Evolutionary conservation across 2,329 filamentous ascomycete species (phyloP).

Genomic region (Ophiostoma triangulosporum): DNA sequence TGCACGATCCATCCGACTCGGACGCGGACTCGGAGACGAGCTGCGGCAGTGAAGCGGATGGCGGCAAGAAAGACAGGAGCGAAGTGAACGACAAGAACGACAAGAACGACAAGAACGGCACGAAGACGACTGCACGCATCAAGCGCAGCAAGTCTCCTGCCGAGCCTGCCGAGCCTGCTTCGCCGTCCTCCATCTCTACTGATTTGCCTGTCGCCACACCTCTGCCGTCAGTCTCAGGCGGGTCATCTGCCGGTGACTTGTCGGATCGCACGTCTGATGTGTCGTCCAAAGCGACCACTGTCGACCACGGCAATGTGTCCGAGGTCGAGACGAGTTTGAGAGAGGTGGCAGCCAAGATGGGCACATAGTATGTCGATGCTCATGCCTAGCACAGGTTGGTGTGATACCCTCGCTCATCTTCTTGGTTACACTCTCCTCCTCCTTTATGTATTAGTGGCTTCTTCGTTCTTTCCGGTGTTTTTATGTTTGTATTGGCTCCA

Average conservation of each 20-base stretch:
- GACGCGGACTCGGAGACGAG: not conserved
- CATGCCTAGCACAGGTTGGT: not conserved
- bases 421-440: not conserved
- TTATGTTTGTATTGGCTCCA: too few species aligned
- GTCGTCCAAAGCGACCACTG: slow-evolving; percentile 2
- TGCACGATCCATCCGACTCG: not conserved
- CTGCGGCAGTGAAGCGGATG: not conserved
- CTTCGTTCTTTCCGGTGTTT: too few species aligned
- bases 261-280: slow-evolving; percentile 5
- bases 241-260: not conserved
- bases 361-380: not conserved
- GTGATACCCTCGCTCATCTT: not conserved
- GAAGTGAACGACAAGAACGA: not conserved
- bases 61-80: not conserved
- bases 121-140: not conserved
- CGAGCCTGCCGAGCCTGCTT: not conserved
- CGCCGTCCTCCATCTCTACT: not conserved
- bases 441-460: not conserved
- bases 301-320: not conserved
- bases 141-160: not conserved
- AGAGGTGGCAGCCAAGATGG: not conserved
- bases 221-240: not conserved
- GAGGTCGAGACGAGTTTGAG: not conserved
- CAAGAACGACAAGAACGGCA: not conserved
- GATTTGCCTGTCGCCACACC: not conserved